phyloP scores from a whole-genome alignment of 208 protist genomes.

The Lotmaria passim region DNA sequence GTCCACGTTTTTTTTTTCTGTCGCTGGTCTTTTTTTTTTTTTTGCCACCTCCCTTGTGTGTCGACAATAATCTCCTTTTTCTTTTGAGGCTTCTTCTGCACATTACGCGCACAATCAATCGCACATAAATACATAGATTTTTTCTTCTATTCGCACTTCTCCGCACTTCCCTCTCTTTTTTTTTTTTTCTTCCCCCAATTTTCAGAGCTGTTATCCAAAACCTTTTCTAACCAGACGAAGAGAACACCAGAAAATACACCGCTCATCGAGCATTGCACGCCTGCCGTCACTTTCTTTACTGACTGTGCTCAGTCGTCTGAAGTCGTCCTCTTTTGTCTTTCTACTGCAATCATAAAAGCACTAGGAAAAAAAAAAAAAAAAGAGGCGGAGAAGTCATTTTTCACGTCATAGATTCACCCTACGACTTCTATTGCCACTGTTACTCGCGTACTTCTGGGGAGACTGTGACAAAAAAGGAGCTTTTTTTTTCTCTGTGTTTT shows the following conservation, averaged over 20 bases:
- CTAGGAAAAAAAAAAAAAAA: neutral
- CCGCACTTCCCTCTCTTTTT: neutral
- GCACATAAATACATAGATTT: slow-evolving; percentile 16
- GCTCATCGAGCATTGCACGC: no score
- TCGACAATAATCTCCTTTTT: neutral
- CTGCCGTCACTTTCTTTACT: no score
- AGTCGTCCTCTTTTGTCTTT: neutral
- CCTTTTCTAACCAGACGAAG: no score
- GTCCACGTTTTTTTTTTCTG: neutral
- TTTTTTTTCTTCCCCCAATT: neutral
- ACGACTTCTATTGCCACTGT: neutral
- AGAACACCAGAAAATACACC: no score
- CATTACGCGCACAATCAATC: neutral
- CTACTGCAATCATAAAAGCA: neutral
- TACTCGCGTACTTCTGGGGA: no score
- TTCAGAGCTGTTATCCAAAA: no score
- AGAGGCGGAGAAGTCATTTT: no score
- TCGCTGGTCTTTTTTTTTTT: neutral
- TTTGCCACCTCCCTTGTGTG: neutral
- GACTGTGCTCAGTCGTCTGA: no score
- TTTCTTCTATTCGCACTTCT: neutral
- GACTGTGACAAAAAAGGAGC: no score
- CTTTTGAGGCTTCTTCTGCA: neutral
- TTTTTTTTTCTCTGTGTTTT: no score
- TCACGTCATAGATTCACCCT: neutral